These are phyloP conservation scores for Celoporthe dispersa DNA, from an alignment of 2,329 filamentous ascomycete genomes.

Conservation along the genomic window DNA sequence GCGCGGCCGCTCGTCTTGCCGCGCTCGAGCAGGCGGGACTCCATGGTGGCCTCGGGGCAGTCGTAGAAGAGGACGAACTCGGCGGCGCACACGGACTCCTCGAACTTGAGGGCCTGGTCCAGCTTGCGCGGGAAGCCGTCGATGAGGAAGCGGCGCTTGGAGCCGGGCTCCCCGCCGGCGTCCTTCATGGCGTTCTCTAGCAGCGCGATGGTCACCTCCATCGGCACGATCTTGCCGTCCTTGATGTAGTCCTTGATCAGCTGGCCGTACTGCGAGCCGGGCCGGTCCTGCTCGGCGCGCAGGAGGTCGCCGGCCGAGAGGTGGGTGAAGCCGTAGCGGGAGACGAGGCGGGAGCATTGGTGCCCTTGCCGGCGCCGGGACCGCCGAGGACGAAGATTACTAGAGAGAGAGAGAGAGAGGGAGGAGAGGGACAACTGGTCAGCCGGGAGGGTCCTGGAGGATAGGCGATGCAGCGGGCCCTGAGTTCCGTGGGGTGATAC, in stretches of 20 bases:
- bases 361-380: conserved; percentile 94
- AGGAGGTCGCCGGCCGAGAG: conserved; percentile 92
- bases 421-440: not conserved
- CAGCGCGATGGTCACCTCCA: conserved; percentile 94
- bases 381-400: conserved; percentile 42
- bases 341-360: conserved; percentile 90
- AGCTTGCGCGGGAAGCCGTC: conserved; percentile 94
- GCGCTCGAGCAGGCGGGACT: conserved; percentile 79
- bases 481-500: conserved; percentile 69
- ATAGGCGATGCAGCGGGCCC: not conserved
- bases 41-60: conserved; percentile 88
- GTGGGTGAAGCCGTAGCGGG: conserved; percentile 88
- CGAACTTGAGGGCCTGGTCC: conserved; percentile 94
- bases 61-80: conserved; percentile 92
- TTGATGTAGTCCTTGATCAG: conserved; percentile 94
- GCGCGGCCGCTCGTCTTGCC: conserved; percentile 90
- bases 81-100: conserved; percentile 82
- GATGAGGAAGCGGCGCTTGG: conserved; percentile 74
- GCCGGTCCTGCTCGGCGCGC: conserved; percentile 88
- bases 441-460: not conserved
- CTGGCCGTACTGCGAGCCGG: conserved; percentile 85
- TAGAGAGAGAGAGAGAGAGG: not conserved
- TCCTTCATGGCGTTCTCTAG: conserved; percentile 91
- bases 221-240: conserved; percentile 95
- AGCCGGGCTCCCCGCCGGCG: conserved; percentile 50